These are phyloP conservation scores for Amorphotheca resinae DNA, from an alignment of 495 filamentous ascomycete genomes.

Conservation along the genomic window DNA sequence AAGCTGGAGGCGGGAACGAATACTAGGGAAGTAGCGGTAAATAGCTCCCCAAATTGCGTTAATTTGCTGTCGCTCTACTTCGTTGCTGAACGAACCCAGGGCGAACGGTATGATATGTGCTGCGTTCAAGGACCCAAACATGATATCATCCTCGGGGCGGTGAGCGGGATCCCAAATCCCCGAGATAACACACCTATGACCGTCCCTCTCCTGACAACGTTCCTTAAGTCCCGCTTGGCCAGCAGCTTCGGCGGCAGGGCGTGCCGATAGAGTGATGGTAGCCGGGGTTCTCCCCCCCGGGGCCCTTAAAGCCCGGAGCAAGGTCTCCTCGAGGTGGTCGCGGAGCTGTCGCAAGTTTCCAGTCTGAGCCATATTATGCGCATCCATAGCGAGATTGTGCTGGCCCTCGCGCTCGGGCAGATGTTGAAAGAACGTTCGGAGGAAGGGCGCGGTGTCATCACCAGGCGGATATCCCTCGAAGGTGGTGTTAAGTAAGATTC, in stretches of 20 bases:
- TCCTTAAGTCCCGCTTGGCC: not conserved
- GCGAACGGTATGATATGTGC: not conserved
- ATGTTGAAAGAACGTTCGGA: not conserved
- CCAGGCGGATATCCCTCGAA: not conserved
- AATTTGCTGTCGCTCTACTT: not conserved
- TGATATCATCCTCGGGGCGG: too few relatives aligned
- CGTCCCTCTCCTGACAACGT: not conserved
- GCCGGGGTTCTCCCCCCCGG: not conserved
- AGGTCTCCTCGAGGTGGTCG: not conserved
- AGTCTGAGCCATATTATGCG: not conserved
- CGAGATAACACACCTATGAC: not conserved
- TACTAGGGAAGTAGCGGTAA: not conserved
- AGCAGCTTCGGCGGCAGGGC: not conserved
- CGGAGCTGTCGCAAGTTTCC: not conserved
- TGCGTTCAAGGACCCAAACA: not conserved
- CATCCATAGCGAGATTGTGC: not conserved
- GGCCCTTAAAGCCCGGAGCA: not conserved
- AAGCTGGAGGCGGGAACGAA: not conserved
- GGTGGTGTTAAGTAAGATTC: not conserved
- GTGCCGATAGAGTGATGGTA: not conserved
- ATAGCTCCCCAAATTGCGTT: not conserved
- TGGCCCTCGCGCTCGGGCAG: not conserved
- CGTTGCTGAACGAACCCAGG: not conserved
- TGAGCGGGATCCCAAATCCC: not conserved
- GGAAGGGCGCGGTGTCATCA: not conserved